Evolutionary conservation across 2,329 filamentous ascomycete genomes (phyloP).

Genomic region (Fusarium burgessii): DNA sequence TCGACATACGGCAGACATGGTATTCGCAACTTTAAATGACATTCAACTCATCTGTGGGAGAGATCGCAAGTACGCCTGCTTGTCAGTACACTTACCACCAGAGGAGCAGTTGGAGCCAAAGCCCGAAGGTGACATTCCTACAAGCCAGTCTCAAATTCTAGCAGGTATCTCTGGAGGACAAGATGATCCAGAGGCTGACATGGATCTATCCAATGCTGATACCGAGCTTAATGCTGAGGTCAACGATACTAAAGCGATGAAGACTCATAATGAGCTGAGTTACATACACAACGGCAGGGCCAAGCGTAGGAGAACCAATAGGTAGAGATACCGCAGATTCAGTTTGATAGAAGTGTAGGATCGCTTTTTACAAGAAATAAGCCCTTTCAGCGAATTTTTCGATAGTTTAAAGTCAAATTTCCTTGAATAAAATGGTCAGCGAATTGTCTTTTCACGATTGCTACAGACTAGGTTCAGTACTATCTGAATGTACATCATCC

Average conservation of each 20-base stretch:
- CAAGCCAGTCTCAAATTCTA: neutral
- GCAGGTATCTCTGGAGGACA: slow-evolving; percentile 2
- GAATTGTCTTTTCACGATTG: too few species aligned
- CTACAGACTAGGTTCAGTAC: neutral
- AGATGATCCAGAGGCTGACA: neutral
- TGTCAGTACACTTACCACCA: neutral
- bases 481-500: neutral
- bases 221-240: accelerated
- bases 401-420: neutral
- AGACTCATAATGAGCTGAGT: neutral
- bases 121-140: neutral
- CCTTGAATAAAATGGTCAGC: neutral
- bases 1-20: neutral
- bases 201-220: neutral
- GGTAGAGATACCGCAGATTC: neutral
- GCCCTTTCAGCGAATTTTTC: neutral
- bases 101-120: neutral
- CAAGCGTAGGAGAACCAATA: neutral
- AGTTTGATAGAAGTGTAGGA: neutral
- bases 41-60: neutral
- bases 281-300: neutral
- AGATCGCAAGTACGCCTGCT: neutral
- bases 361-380: neutral
- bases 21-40: neutral
- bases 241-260: neutral